These are phyloP conservation scores for Platanthera guangdongensis DNA, from an alignment of 106 monocot species.

Conservation along the genomic window DNA sequence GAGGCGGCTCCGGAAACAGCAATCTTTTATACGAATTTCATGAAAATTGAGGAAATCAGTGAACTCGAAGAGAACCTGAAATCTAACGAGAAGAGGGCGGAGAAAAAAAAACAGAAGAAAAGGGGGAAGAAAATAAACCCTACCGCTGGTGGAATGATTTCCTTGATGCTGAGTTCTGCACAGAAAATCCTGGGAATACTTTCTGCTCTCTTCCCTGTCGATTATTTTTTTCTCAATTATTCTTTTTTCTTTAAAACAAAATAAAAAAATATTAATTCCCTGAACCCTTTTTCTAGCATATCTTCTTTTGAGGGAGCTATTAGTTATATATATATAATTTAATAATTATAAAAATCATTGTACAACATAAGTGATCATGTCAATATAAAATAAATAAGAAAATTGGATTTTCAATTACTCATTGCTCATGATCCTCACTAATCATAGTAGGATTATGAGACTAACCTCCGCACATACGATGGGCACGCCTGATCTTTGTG, in stretches of 20 bases:
- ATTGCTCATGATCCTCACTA: no score
- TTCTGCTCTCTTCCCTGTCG: constrained; percentile 5
- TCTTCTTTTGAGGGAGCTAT: no score
- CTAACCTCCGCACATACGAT: no score
- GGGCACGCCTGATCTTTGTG: no score
- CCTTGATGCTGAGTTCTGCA: neutral
- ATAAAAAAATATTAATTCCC: no score
- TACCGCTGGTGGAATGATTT: neutral
- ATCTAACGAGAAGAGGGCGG: constrained; percentile 14
- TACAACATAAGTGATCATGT: no score
- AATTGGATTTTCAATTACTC: no score
- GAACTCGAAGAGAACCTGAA: constrained; percentile 13
- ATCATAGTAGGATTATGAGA: no score
- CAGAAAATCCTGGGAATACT: constrained; percentile 24
- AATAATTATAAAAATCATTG: no score
- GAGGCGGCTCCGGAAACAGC: constrained; percentile 12
- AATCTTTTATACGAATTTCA: constrained; percentile 21
- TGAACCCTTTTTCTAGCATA: no score
- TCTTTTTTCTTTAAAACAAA: neutral
- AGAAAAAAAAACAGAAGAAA: constrained; percentile 11
- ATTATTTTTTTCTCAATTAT: constrained; percentile 6
- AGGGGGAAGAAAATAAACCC: constrained; percentile 13
- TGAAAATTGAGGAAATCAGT: constrained; percentile 16
- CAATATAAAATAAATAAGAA: no score
- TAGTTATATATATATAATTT: no score